These are phyloP conservation scores for Cordyceps farinosa DNA, from an alignment of 2,329 filamentous ascomycete genomes.

Conservation along the genomic window DNA sequence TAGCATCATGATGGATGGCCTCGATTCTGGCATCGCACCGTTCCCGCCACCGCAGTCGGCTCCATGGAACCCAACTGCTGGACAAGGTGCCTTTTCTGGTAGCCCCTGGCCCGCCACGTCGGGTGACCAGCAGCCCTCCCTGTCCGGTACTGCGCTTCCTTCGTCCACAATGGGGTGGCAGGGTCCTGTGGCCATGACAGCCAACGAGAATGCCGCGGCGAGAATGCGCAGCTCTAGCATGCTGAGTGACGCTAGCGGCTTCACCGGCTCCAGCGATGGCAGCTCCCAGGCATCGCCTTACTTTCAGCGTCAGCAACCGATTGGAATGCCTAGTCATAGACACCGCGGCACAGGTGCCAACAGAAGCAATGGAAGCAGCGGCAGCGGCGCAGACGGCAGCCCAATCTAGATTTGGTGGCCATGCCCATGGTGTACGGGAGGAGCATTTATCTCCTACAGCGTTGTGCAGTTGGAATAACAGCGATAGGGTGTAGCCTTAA, in stretches of 20 bases:
- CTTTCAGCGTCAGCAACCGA: conserved; percentile 1
- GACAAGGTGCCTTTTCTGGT: conserved; percentile 28
- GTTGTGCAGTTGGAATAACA: conserved; percentile 16
- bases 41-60: conserved; percentile 13
- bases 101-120: conserved; percentile 37
- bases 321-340: not conserved
- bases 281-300: conserved; percentile 33
- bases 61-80: conserved; percentile 31
- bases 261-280: conserved; percentile 57
- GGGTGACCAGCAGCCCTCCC: conserved; percentile 31
- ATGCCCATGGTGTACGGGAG: conserved; percentile 16
- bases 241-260: conserved; percentile 64
- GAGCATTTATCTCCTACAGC: not conserved
- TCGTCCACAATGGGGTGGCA: not conserved
- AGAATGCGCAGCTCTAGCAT: conserved; percentile 62
- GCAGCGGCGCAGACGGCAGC: conserved; percentile 52
- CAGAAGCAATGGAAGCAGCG: conserved; percentile 39
- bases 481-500: conserved; percentile 9
- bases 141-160: conserved; percentile 24
- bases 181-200: not conserved
- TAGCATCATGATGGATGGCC: conserved; percentile 32
- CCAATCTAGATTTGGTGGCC: conserved; percentile 32
- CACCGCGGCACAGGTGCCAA: conserved; percentile 20
- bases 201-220: conserved; percentile 29
- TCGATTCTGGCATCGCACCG: conserved; percentile 15